A percentile compares a stretch with the other conserved stretches of the same genome.
Conservation (phyloP, 352 stramenopile species). For the Peronosclerospora sorghi region DNA sequence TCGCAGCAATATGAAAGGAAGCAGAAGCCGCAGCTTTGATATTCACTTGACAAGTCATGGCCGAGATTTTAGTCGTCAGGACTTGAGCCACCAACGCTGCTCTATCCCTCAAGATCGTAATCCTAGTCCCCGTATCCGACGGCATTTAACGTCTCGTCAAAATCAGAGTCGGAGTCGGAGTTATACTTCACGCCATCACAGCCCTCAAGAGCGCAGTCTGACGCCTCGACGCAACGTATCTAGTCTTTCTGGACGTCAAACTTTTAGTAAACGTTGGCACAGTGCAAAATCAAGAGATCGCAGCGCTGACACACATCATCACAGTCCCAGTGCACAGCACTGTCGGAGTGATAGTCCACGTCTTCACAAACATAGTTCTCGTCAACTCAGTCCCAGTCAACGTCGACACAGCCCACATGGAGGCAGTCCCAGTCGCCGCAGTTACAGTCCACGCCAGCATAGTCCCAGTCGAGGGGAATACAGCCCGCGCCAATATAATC, state of each 20-base stretch:
- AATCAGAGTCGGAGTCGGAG: conserved; percentile 5
- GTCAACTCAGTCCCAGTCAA: not conserved
- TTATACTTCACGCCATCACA: conserved; percentile 1
- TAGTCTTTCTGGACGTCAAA: conserved; percentile 1
- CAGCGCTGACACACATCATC: not conserved
- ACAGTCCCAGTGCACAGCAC: conserved; percentile 4
- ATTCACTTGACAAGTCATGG: not conserved
- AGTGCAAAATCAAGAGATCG: not conserved
- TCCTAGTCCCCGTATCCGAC: not conserved
- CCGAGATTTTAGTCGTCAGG: conserved; percentile 1
- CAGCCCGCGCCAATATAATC: not conserved
- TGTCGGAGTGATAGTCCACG: too few relatives aligned
- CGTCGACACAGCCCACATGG: not conserved
- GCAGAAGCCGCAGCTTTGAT: conserved; percentile 16
- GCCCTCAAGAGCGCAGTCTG: conserved; percentile 4
- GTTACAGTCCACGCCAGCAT: not conserved
- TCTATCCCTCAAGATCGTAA: conserved; percentile 4
- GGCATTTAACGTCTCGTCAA: not conserved
- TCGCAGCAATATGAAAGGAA: conserved; percentile 2
- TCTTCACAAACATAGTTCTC: not conserved
- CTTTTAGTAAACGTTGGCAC: conserved; percentile 1
- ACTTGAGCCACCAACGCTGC: conserved; percentile 5
- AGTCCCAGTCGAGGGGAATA: not conserved
- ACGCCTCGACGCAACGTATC: not conserved
- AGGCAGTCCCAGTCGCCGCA: not conserved